Evolutionary conservation across 2,329 filamentous ascomycete genomes (phyloP).

Genomic region (Cordyceps cateniannulata): DNA sequence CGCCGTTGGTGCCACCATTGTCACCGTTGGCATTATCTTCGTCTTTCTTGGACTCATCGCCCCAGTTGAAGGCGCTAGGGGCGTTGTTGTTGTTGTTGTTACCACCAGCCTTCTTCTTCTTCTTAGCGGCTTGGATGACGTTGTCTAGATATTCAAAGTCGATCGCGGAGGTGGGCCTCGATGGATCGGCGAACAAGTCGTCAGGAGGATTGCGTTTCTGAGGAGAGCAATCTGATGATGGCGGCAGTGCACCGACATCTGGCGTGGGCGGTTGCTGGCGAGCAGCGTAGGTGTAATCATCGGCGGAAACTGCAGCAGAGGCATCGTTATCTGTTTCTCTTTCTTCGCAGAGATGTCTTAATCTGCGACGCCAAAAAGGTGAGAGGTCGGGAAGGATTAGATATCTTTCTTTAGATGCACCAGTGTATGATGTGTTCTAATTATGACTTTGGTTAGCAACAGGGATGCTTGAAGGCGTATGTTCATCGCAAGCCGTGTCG

Average conservation of each 20-base stretch:
- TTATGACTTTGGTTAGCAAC: not conserved
- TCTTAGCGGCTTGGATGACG: slow-evolving; percentile 17
- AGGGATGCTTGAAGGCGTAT: not conserved
- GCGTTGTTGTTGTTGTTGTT: slow-evolving; percentile 11
- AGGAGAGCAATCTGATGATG: not conserved
- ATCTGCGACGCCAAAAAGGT: slow-evolving; percentile 7
- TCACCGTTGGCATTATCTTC: slow-evolving; percentile 4
- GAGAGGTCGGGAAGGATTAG: slow-evolving; percentile 10
- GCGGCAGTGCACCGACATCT: not conserved
- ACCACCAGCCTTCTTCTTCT: slow-evolving; percentile 14
- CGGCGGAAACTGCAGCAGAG: not conserved
- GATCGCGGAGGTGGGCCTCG: slow-evolving; percentile 17
- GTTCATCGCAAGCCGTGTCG: not conserved
- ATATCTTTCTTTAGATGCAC: not conserved
- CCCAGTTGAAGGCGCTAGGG: slow-evolving; percentile 7
- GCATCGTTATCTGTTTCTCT: not conserved
- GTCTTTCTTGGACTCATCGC: slow-evolving; percentile 13
- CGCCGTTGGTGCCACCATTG: slow-evolving; percentile 16
- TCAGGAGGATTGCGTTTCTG: not conserved
- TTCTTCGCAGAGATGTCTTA: slow-evolving; percentile 4
- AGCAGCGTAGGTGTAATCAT: not conserved
- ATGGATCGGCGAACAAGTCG: slow-evolving; percentile 17
- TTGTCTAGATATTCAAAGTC: slow-evolving; percentile 18
- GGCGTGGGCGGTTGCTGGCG: not conserved
- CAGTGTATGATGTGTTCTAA: not conserved